Conservation (phyloP, 805 yeast genomes). For the Aciculoconidium aculeatum region DNA sequence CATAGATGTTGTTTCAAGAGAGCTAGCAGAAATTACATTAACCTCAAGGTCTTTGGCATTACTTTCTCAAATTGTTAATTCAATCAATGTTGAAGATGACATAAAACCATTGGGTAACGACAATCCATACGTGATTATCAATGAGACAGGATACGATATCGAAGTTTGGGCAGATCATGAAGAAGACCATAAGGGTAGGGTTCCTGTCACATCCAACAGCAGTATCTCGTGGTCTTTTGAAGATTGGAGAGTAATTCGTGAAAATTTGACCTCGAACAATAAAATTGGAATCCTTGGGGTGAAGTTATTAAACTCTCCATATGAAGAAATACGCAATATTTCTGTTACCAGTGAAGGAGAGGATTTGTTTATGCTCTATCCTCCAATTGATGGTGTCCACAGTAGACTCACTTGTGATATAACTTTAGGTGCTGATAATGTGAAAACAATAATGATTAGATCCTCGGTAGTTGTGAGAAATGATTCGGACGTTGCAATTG, state of each 20-base stretch:
- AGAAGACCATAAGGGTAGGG: slow-evolving; percentile 14
- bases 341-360: slow-evolving; percentile 83
- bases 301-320: slow-evolving; percentile 50
- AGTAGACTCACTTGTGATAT: slow-evolving; percentile 72
- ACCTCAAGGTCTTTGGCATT: slow-evolving; percentile 79
- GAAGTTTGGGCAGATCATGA: slow-evolving; percentile 71
- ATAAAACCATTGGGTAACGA: slow-evolving; percentile 68
- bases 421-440: slow-evolving; percentile 63
- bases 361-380: slow-evolving; percentile 60
- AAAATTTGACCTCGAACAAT: slow-evolving; percentile 62
- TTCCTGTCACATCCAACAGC: slow-evolving; percentile 42
- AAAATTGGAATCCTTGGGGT: slow-evolving; percentile 60
- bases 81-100: slow-evolving; percentile 47
- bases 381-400: slow-evolving; percentile 58
- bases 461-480: slow-evolving; percentile 72
- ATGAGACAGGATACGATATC: slow-evolving; percentile 82
- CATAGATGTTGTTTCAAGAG: slow-evolving; percentile 69
- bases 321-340: slow-evolving; percentile 48
- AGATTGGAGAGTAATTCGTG: slow-evolving; percentile 87
- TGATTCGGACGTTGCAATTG: slow-evolving; percentile 51
- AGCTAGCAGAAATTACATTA: slow-evolving; percentile 71
- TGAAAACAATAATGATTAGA: slow-evolving; percentile 70
- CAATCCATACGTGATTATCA: slow-evolving; percentile 73
- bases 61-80: slow-evolving; percentile 60
- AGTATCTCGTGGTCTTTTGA: slow-evolving; percentile 83